phyloP scores from a whole-genome alignment of 2,329 filamentous ascomycete species.

The Achaetomium macrosporum region DNA sequence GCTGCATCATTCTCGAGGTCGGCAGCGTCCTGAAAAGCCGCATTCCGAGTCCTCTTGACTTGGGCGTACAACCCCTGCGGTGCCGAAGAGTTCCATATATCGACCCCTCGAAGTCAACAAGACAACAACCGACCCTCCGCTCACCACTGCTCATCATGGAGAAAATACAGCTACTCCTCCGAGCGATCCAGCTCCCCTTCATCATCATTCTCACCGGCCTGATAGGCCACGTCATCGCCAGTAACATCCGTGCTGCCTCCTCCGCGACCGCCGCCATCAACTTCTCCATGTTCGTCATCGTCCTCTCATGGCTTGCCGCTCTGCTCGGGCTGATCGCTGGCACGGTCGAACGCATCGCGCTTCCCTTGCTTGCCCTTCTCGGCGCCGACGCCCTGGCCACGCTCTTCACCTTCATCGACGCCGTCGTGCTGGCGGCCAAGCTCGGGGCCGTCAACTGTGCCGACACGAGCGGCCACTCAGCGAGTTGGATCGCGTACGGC shows the following conservation, averaged over 20 bases:
- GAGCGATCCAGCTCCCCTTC: constrained; percentile 45
- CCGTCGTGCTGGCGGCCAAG: constrained; percentile 64
- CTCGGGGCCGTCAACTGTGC: constrained; percentile 64
- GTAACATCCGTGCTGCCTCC: constrained; percentile 39
- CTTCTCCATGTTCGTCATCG: constrained; percentile 64
- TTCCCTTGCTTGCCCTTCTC: constrained; percentile 39
- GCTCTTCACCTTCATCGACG: constrained; percentile 65
- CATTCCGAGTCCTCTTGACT: neutral
- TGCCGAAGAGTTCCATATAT: neutral
- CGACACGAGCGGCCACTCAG: constrained; percentile 27
- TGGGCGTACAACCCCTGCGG: neutral
- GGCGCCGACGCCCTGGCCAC: constrained; percentile 53
- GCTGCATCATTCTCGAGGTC: neutral
- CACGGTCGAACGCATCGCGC: constrained; percentile 40
- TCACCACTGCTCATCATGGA: constrained; percentile 24
- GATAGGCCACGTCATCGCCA: constrained; percentile 53
- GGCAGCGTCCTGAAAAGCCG: neutral
- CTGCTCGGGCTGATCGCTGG: constrained; percentile 56
- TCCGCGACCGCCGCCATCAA: constrained; percentile 47
- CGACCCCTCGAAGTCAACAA: neutral
- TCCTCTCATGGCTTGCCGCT: constrained; percentile 58
- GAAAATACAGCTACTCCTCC: constrained; percentile 42
- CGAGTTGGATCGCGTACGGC: constrained; percentile 58
- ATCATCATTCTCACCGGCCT: constrained; percentile 50
- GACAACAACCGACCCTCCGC: neutral